A percentile compares a stretch with the other conserved stretches of the same genome.
Conservation (phyloP, 352 stramenopile species). For the Globisporangium mamillatum region DNA sequence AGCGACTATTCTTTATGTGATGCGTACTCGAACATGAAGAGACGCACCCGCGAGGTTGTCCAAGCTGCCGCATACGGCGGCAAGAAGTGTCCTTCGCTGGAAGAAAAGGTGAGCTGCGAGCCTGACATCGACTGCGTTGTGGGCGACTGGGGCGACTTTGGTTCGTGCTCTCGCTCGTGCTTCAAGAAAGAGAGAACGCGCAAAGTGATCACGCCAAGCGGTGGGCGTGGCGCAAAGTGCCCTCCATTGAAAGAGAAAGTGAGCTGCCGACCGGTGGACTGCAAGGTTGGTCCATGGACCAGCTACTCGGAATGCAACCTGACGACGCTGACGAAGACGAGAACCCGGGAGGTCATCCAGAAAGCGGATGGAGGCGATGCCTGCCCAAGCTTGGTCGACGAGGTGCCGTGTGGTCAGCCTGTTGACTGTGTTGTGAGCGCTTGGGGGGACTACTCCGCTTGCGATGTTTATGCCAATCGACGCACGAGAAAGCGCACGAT, state of each 20-base stretch:
- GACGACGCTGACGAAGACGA: conserved; percentile 28
- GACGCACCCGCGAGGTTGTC: conserved; percentile 37
- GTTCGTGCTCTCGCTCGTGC: conserved; percentile 28
- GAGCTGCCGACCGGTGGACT: conserved; percentile 45
- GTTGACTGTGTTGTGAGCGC: conserved; percentile 53
- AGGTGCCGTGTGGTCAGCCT: conserved; percentile 24
- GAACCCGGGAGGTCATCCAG: conserved; percentile 29
- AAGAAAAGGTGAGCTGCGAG: conserved; percentile 34
- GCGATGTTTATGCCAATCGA: conserved; percentile 29
- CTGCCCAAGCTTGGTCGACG: conserved; percentile 35
- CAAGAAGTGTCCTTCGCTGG: conserved; percentile 32
- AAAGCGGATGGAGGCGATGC: conserved; percentile 34
- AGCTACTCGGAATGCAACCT: conserved; percentile 40
- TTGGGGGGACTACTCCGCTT: conserved; percentile 40
- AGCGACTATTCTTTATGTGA: conserved; percentile 44
- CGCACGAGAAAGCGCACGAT: conserved; percentile 35
- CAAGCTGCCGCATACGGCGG: conserved; percentile 34
- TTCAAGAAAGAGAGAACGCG: conserved; percentile 39
- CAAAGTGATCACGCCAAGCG: conserved; percentile 28
- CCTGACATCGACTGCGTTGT: conserved; percentile 55
- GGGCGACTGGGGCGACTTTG: conserved; percentile 46
- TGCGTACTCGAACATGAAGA: conserved; percentile 41
- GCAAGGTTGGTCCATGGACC: conserved; percentile 41
- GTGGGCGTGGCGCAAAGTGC: conserved; percentile 34
- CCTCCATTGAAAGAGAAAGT: conserved; percentile 31